Percentiles rank a stretch among this genome's conserved stretches.
Evolutionary conservation across 2,329 filamentous ascomycete species (phyloP).

Genomic region (Monilinia aucupariae): DNA sequence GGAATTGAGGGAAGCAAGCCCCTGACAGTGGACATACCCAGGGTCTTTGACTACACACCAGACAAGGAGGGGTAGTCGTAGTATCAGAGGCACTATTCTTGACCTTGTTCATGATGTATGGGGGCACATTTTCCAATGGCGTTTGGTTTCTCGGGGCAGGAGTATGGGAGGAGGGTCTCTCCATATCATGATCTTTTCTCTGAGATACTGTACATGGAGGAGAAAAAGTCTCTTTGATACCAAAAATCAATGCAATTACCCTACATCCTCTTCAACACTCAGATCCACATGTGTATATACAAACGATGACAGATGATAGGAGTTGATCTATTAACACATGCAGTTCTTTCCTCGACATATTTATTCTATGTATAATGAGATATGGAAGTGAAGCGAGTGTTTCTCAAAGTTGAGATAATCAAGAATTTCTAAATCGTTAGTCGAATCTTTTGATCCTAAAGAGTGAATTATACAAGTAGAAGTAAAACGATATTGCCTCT

Average conservation of each 20-base stretch:
- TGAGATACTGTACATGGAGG: background rate
- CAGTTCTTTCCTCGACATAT: background rate
- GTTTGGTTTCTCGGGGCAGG: background rate
- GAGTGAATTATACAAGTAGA: too few relatives aligned
- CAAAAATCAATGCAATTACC: background rate
- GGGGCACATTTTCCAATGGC: background rate
- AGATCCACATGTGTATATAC: background rate
- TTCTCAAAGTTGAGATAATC: background rate
- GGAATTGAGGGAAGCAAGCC: background rate
- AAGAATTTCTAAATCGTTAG: too few relatives aligned
- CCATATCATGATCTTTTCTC: background rate
- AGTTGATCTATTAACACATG: background rate
- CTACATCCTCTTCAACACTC: background rate
- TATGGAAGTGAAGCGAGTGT: background rate
- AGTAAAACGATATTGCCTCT: too few relatives aligned
- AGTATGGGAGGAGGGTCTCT: background rate
- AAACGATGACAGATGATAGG: background rate
- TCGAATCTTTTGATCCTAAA: too few relatives aligned
- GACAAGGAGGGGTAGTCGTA: background rate
- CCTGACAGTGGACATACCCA: background rate
- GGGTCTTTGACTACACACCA: background rate
- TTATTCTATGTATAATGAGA: too few relatives aligned
- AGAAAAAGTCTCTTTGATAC: background rate
- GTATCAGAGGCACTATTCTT: background rate
- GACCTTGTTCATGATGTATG: slow-evolving; percentile 2